Conservation (phyloP, 495 filamentous ascomycete genomes). For the Penicillium samsonianum region DNA sequence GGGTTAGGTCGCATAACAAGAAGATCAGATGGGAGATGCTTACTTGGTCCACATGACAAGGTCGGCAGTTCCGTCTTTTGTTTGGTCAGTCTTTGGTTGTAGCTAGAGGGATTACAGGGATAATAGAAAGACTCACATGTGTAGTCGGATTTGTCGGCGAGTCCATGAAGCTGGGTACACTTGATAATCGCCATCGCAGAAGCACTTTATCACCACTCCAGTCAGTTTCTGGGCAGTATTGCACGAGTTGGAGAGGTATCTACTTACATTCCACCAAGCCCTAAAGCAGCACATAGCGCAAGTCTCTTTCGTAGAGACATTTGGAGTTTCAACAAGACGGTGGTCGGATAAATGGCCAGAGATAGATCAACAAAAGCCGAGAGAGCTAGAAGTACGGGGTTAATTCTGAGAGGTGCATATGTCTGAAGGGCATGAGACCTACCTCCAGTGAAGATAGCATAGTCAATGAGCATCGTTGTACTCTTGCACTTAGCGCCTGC, state of each 20-base stretch:
- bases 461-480: conserved; percentile 37
- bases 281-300: conserved; percentile 37
- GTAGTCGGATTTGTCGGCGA: conserved; percentile 37
- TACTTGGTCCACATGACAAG: conserved; percentile 44
- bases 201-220: conserved; percentile 23
- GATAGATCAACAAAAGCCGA: conserved; percentile 41
- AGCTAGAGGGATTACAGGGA: not conserved
- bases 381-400: conserved; percentile 19
- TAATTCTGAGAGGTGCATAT: not conserved
- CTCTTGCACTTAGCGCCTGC: conserved; percentile 30
- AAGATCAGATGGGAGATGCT: not conserved
- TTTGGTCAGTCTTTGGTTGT: conserved; percentile 7
- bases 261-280: conserved; percentile 40
- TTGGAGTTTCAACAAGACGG: conserved; percentile 36
- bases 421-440: not conserved
- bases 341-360: conserved; percentile 37
- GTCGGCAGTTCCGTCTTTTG: conserved; percentile 34
- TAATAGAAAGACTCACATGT: conserved; percentile 31
- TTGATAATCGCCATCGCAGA: conserved; percentile 40
- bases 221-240: not conserved
- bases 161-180: conserved; percentile 36
- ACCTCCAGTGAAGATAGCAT: conserved; percentile 43
- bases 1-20: not conserved
- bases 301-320: conserved; percentile 44
- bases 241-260: not conserved